Base-by-base conservation (phyloP, 2,329 filamentous ascomycete genomes). In the Anthostomella pinea region DNA sequence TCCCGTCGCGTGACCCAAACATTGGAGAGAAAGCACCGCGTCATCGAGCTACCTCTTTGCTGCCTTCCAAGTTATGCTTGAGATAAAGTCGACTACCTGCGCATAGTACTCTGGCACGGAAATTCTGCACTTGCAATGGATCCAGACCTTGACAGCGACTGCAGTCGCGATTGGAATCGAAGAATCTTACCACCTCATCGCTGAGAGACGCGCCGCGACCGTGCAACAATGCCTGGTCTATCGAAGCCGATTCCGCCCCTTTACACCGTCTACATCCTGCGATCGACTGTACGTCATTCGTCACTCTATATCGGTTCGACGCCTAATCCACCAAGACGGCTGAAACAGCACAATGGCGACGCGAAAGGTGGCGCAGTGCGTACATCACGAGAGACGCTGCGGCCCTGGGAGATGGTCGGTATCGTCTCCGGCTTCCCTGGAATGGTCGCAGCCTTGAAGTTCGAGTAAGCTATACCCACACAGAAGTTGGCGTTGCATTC, bases 241-340 rank as follows among this genome's bases (percentile, higher is more conserved):
- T 45, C 60, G 15, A 77, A 71, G 50, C 81, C 73, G 0, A 87
- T 97, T 15, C 91, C 91, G 8, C 83, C 90, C 2, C 83, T 96
- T 48, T 97, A 97, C 59, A 88, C 87, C 50, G 94, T 93, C 58
- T 97, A 98, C 60, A 77, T 97, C 11, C 77, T 97, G 22, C 84
- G 90, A 14, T 96, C 91, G 0, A 89, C 83, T 1, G 74, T 89
- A 8, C 75, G 79, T 29, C 81, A 80, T 56, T 73, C 76, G 18
- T 79, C 76, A 3, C 73, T 91, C 18, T 98, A 98, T 63, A 84
- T 97, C 36, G 93, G 93, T 35, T 95, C 87, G 27, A 97, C 93
- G 1, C 90, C 90, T 0, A 81, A 96, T 56, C 91, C 93, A 26
- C 80, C 81, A 1, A 77, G 91, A 41, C 85, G 93, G 10, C 72